Percentiles rank a stretch among this genome's conserved stretches.
These are phyloP conservation scores for Pichia nakasei DNA, from an alignment of 805 yeast species.

Conservation along the genomic window DNA sequence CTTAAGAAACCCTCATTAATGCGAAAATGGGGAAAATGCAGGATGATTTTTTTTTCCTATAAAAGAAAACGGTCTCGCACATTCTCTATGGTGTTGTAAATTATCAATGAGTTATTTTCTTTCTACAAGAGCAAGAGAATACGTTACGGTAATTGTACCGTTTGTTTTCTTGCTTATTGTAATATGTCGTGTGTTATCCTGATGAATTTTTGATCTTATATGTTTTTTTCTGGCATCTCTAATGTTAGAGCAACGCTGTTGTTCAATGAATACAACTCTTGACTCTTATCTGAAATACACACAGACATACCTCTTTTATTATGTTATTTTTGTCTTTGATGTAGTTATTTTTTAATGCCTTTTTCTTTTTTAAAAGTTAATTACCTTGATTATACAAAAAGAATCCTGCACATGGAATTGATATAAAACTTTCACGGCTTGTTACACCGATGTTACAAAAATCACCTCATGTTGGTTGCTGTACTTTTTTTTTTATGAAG, in stretches of 20 bases:
- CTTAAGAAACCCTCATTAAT: not conserved
- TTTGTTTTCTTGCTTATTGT: too few relatives aligned
- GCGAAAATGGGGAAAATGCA: too few relatives aligned
- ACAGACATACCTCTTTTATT: not conserved
- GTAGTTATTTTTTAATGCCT: not conserved
- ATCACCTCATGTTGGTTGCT: too few relatives aligned
- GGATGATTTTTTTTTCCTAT: not conserved
- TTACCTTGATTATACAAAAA: too few relatives aligned
- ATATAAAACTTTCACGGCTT: too few relatives aligned
- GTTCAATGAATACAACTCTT: conserved; percentile 74
- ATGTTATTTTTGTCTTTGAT: not conserved
- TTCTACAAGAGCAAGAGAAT: not conserved
- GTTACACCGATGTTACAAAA: too few relatives aligned
- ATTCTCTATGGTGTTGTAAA: too few relatives aligned
- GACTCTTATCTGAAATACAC: conserved; percentile 51
- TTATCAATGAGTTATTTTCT: too few relatives aligned
- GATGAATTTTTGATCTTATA: conserved; percentile 9
- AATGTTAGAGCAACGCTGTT: conserved; percentile 62
- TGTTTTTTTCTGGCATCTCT: conserved; percentile 86
- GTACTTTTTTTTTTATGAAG: too few relatives aligned
- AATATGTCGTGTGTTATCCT: not conserved
- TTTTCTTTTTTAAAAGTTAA: not conserved
- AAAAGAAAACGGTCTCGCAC: not conserved
- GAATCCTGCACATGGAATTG: too few relatives aligned
- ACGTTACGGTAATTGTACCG: conserved; percentile 1